These are phyloP conservation scores for Rhizopogon salebrosus DNA, from an alignment of 768 basidiomycete genomes.

Conservation along the genomic window DNA sequence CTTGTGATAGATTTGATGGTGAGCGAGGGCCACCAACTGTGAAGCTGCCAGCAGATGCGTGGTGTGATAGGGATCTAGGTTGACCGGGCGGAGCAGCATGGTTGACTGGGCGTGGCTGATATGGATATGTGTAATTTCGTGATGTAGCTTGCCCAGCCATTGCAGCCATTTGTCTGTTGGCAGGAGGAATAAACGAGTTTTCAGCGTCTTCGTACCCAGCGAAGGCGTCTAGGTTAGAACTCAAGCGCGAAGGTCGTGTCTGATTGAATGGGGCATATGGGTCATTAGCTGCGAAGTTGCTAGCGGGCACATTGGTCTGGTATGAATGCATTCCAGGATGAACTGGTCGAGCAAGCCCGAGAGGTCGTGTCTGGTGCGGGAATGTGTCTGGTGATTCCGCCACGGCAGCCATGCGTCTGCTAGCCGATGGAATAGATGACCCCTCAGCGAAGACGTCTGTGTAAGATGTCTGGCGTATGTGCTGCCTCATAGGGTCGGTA, in stretches of 20 bases:
- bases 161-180: slow-evolving; percentile 25
- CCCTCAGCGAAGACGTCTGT: slow-evolving; percentile 12
- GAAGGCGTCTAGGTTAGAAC: slow-evolving; percentile 16
- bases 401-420: slow-evolving; percentile 44
- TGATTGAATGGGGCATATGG: neutral
- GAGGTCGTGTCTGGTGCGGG: slow-evolving; percentile 20
- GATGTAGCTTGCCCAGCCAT: slow-evolving; percentile 2
- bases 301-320: neutral
- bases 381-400: slow-evolving; percentile 23
- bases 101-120: slow-evolving; percentile 15
- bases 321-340: neutral
- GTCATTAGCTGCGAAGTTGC: neutral
- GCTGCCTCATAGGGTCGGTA: slow-evolving; percentile 1
- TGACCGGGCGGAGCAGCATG: slow-evolving; percentile 8
- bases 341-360: slow-evolving; percentile 8
- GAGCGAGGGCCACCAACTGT: neutral
- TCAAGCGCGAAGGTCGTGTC: slow-evolving; percentile 10
- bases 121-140: slow-evolving; percentile 29
- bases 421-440: slow-evolving; percentile 22
- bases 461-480: slow-evolving; percentile 15
- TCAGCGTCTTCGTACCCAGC: slow-evolving; percentile 12
- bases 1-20: neutral
- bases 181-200: slow-evolving; percentile 26
- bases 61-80: neutral
- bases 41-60: slow-evolving; percentile 1